Base-by-base conservation (phyloP, 148 eudicot species). In the Talinum fruticosum region DNA sequence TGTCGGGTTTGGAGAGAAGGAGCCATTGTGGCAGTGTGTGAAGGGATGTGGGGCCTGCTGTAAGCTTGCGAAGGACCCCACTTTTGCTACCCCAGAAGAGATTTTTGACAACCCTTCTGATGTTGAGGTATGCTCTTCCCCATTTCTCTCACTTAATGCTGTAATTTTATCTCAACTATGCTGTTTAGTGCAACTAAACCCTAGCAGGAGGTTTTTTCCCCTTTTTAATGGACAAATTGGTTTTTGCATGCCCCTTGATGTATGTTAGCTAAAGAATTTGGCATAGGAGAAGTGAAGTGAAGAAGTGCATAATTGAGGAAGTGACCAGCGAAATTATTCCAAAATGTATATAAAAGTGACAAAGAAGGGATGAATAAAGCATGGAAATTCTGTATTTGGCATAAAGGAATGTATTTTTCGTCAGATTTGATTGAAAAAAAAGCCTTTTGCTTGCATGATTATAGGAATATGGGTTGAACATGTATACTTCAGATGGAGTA, bases 21-120 rank as follows among this genome's bases (percentile, higher is more conserved):
- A 90, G 19, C 87, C 88, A 21, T 74, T 74, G 74, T 95, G 98
- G 98, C 89, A 88, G 79, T 95, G 98, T 80, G 86, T 91, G 8
- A 66, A 89, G 80, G 79, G 71, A 6, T 95, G 98, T 80, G 98
- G 98, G 35, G 98, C 98, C 16, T 95, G 98, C 76, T 95, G 98
- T 79, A 95, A 95, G 81, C 92, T 95, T 47, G 85, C 87, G 4
- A 95, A 95, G 82, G 98, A 93, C 47, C 97, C 96, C 44, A 41
- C 81, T 36, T 95, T 92, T 81, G 91, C 92, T 21, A 82, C 96
- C 38, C 96, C 98, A 71, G 91, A 90, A 38, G 98, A 95, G 62
- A 87, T 95, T 70, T 88, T 95, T 75, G 88, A 90, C 1, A 80
- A 86, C 82, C 90, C 93, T 82, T 79, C 87, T 77, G 97, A 95